Conservation (phyloP, 106 monocot species). For the Triglochin maritima region DNA sequence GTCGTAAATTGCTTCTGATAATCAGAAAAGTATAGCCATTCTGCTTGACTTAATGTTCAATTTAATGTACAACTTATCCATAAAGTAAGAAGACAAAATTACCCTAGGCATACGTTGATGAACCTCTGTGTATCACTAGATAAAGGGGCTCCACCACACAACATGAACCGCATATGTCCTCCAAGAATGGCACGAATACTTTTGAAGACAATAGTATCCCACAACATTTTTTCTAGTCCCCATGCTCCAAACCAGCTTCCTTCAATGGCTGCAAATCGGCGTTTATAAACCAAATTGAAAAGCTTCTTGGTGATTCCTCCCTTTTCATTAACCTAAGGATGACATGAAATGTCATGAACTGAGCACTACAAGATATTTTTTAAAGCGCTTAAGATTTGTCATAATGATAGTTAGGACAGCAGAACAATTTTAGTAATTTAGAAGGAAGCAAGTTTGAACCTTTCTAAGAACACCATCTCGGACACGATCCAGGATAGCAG, state of each 20-base stretch:
- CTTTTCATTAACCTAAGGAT: slow-evolving; percentile 32
- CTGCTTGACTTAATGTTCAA: not conserved
- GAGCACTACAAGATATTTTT: not conserved
- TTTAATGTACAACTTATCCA: not conserved
- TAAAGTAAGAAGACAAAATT: not conserved
- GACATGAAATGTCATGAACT: not conserved
- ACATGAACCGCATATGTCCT: slow-evolving; percentile 38
- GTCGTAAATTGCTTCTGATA: not conserved
- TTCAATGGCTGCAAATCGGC: slow-evolving; percentile 32
- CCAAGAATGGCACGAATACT: slow-evolving; percentile 40
- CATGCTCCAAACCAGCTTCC: slow-evolving; percentile 50
- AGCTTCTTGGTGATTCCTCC: slow-evolving; percentile 46
- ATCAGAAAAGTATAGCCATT: not conserved
- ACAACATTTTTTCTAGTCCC: slow-evolving; percentile 28
- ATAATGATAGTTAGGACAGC: no score
- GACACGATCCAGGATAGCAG: slow-evolving; percentile 62
- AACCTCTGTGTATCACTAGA: slow-evolving; percentile 55
- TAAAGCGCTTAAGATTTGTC: not conserved
- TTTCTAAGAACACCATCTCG: slow-evolving; percentile 52
- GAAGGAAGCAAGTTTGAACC: slow-evolving; percentile 11
- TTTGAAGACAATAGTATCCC: slow-evolving; percentile 38
- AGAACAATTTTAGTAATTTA: no score
- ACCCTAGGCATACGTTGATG: slow-evolving; percentile 54
- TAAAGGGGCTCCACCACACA: slow-evolving; percentile 53
- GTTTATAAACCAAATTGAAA: slow-evolving; percentile 38